Evolutionary conservation across 2,329 filamentous ascomycete genomes (phyloP).

Genomic region (Aspergillus sp.): DNA sequence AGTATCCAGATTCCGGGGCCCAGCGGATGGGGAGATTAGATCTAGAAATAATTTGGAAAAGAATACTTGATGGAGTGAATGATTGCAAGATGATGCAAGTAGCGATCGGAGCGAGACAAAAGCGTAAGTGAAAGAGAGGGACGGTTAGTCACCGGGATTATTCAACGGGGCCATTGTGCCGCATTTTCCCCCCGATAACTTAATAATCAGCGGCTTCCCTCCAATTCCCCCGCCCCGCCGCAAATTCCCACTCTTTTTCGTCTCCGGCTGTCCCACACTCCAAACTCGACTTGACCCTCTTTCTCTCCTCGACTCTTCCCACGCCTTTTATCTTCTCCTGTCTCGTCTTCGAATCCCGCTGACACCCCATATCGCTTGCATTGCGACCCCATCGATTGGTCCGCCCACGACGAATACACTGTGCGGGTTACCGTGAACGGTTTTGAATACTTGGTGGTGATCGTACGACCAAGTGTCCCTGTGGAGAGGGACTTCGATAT

Average conservation of each 20-base stretch:
- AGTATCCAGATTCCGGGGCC: background rate
- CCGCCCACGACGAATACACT: background rate
- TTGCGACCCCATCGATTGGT: conserved; percentile 5
- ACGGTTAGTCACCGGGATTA: conserved; percentile 6
- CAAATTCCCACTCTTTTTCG: conserved; percentile 15
- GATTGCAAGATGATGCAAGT: background rate
- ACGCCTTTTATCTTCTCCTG: conserved; percentile 4
- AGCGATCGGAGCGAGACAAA: background rate
- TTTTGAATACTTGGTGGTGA: background rate
- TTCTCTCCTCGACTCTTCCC: conserved; percentile 2
- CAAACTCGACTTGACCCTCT: conserved; percentile 13
- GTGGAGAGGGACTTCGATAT: background rate
- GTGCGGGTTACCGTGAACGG: background rate
- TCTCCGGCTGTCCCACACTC: conserved; percentile 14
- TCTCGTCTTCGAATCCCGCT: background rate
- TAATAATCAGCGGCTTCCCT: conserved; percentile 6
- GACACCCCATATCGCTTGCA: background rate
- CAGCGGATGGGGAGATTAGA: background rate
- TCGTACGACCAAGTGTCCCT: background rate
- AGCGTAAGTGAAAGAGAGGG: background rate
- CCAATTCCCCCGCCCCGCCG: conserved; percentile 7
- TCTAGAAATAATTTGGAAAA: background rate
- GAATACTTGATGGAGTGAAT: background rate
- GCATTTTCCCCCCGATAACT: background rate
- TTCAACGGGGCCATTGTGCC: background rate